Conservation (phyloP, 345 rosid genomes). For the Arabis alpina region DNA sequence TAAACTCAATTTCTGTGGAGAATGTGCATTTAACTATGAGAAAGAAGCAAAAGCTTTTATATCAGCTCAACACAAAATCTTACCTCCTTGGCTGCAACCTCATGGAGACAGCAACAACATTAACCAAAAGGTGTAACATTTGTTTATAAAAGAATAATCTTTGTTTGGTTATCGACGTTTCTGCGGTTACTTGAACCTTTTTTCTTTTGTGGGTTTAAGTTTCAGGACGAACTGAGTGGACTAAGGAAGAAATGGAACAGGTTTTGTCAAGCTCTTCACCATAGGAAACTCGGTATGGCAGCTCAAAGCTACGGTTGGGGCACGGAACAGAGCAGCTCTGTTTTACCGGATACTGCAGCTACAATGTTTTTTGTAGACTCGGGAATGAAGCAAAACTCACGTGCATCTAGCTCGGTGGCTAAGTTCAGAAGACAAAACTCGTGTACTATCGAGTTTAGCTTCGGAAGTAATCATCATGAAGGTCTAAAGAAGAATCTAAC, state of each 20-base stretch:
- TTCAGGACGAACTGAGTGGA: constrained; percentile 64
- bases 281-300: constrained; percentile 13
- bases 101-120: constrained; percentile 44
- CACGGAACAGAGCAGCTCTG: constrained; percentile 46
- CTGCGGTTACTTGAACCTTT: background rate
- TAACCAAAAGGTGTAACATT: constrained; percentile 55
- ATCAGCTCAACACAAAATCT: constrained; percentile 54
- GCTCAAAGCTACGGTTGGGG: constrained; percentile 31
- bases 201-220: constrained; percentile 27
- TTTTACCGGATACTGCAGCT: constrained; percentile 43
- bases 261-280: constrained; percentile 65
- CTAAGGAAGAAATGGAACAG: constrained; percentile 77
- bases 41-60: constrained; percentile 68
- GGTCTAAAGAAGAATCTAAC: constrained; percentile 40
- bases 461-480: constrained; percentile 43
- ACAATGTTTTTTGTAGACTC: constrained; percentile 54
- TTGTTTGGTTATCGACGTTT: background rate
- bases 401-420: constrained; percentile 51
- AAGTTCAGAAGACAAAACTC: constrained; percentile 73
- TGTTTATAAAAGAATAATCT: background rate
- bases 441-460: constrained; percentile 67
- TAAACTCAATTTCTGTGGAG: constrained; percentile 61
- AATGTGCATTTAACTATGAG: constrained; percentile 74
- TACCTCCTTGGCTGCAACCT: constrained; percentile 75
- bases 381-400: constrained; percentile 41